Conservation (phyloP, 192 early-diverging fungal genomes). For the Backusella macrospora region DNA sequence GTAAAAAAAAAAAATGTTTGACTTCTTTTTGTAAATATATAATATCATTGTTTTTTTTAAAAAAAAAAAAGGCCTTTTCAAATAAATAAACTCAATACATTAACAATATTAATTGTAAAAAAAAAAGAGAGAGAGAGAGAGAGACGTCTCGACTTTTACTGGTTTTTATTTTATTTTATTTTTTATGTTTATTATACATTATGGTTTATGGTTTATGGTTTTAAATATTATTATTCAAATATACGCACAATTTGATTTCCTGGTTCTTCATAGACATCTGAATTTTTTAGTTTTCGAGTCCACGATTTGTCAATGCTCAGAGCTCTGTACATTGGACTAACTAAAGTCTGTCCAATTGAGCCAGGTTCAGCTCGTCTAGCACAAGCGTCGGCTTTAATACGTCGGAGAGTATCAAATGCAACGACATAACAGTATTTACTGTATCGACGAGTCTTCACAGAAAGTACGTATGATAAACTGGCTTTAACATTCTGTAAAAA, state of each 20-base stretch:
- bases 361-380: neutral
- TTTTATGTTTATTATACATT: neutral
- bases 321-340: neutral
- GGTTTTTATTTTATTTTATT: neutral
- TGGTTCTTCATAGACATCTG: neutral
- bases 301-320: conserved; percentile 19
- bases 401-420: conserved; percentile 18
- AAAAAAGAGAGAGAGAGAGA: neutral
- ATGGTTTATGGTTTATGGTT: neutral
- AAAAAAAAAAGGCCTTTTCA: neutral
- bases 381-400: conserved; percentile 27
- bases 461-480: conserved; percentile 24
- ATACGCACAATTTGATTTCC: conserved; percentile 4
- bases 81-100: conserved; percentile 8
- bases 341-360: neutral
- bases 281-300: conserved; percentile 8
- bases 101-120: conserved; percentile 6
- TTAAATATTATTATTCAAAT: neutral
- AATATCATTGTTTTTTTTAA: conserved; percentile 3
- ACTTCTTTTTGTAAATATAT: conserved; percentile 16
- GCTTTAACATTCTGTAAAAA: conserved; percentile 20
- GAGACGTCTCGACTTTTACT: too few relatives aligned
- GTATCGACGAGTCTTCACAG: conserved; percentile 1
- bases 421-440: conserved; percentile 27
- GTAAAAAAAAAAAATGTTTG: conserved; percentile 27